A percentile compares a stretch with the other conserved stretches of the same genome.
Evolutionary conservation across 345 rosid species (phyloP).

Genomic region (Eucalyptus victrix): DNA sequence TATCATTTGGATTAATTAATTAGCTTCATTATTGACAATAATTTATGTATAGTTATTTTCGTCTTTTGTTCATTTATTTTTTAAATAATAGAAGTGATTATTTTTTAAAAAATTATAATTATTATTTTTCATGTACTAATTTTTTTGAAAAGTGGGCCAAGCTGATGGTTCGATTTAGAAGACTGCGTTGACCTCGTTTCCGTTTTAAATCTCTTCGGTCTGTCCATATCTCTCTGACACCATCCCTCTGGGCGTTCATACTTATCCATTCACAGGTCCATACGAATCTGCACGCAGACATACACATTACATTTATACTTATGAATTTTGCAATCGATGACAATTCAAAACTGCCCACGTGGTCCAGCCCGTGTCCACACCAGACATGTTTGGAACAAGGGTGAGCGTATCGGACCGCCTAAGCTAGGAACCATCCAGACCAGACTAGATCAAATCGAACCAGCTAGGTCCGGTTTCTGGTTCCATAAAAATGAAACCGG

Average conservation of each 20-base stretch:
- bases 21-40: not conserved
- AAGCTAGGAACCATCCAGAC: too few relatives aligned
- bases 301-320: not conserved
- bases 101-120: not conserved
- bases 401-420: rapidly evolving
- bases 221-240: not conserved
- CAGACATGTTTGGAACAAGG: not conserved
- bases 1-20: not conserved
- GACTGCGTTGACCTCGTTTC: not conserved
- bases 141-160: not conserved
- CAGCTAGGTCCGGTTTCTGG: rapidly evolving
- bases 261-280: not conserved
- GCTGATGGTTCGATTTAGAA: not conserved
- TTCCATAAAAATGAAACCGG: too few relatives aligned
- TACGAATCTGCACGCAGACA: not conserved
- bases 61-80: not conserved
- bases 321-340: not conserved
- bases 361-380: not conserved
- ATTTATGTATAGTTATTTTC: not conserved
- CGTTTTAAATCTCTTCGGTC: not conserved
- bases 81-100: not conserved
- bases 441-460: rapidly evolving
- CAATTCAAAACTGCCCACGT: not conserved
- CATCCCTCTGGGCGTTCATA: not conserved
- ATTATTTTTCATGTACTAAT: not conserved